Evolutionary conservation across 2,329 filamentous ascomycete species (phyloP), one percentile per base, ranked within the genome.

Genomic region (Lachnellula cervina): DNA sequence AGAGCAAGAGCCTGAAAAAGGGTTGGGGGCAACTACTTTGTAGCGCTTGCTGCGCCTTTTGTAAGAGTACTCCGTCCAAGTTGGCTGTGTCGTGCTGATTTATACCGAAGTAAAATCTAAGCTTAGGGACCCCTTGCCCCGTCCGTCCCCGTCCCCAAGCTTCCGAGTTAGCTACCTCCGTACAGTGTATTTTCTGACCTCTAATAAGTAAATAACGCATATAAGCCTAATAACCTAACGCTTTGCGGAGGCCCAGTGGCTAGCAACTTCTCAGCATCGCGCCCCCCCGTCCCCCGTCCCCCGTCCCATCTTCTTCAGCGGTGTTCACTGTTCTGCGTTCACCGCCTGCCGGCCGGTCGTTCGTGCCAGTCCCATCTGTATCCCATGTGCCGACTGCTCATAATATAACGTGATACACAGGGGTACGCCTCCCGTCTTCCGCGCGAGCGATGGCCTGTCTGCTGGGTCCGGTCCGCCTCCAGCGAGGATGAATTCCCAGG

Each of bases 361-460:
- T 17, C 49, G n/a, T 16, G n/a, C 16, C 37, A 32, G 28, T 40
- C 37, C 37, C 37, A 40, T 40, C 37, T 23, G 42, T 35, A 45
- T 44, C n/a, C 32, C 48, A 21, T 38, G 34, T 37, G 48, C 19
- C 38, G 49, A 46, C 46, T 49, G 14, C 32, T 35, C 50, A 54
- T 58, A 55, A 52, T 58, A 64, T 62, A 65, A 64, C 60, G 62
- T 64, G 62, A 62, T 65, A 53, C 46, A 54, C 60, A 59, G 53
- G 62, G 64, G 55, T 52, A 42, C 28, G 62, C 48, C 59, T 59
- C 62, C 63, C 63, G 63, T 54, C 54, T 64, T 65, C 62, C 63
- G 61, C 60, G 57, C 55, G 48, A 56, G 54, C 50, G 59, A 54
- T 47, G 54, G 47, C 51, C 51, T 51, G 49, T 40, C n/a, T 21